phyloP scores from a whole-genome alignment of 23 red algal species.

The Gracilariopsis chorda region DNA sequence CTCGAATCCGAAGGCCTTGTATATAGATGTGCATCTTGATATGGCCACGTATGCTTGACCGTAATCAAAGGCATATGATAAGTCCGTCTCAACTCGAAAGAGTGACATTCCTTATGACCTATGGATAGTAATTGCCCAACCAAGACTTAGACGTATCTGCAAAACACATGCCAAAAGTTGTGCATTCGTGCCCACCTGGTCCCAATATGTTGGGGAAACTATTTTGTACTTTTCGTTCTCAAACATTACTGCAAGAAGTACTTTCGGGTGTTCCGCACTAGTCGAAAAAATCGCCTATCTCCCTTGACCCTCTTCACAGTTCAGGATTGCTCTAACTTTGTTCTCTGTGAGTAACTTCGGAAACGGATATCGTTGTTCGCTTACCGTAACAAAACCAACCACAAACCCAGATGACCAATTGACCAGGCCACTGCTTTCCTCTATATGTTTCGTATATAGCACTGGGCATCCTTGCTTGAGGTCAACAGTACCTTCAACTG shows the following conservation, averaged over 20 bases:
- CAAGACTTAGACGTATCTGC: conserved; percentile 28
- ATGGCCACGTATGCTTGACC: conserved; percentile 49
- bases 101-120: conserved; percentile 41
- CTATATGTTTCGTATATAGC: conserved; percentile 28
- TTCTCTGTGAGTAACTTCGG: not conserved
- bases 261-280: not conserved
- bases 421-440: not conserved
- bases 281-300: not conserved
- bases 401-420: conserved; percentile 32
- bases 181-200: not conserved
- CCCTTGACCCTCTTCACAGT: too few species aligned
- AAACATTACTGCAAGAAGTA: conserved; percentile 5
- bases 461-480: conserved; percentile 11
- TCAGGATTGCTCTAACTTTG: too few species aligned
- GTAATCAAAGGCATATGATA: conserved; percentile 32
- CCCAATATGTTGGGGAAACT: not conserved
- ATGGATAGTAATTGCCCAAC: conserved; percentile 46
- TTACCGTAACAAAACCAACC: not conserved
- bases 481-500: not conserved
- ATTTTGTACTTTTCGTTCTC: not conserved
- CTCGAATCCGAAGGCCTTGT: not conserved
- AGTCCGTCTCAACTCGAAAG: conserved; percentile 13
- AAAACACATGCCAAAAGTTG: not conserved
- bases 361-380: not conserved
- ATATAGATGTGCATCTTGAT: conserved; percentile 12